These are phyloP conservation scores for Claviceps capensis DNA, from an alignment of 2,329 filamentous ascomycete genomes.

Conservation along the genomic window DNA sequence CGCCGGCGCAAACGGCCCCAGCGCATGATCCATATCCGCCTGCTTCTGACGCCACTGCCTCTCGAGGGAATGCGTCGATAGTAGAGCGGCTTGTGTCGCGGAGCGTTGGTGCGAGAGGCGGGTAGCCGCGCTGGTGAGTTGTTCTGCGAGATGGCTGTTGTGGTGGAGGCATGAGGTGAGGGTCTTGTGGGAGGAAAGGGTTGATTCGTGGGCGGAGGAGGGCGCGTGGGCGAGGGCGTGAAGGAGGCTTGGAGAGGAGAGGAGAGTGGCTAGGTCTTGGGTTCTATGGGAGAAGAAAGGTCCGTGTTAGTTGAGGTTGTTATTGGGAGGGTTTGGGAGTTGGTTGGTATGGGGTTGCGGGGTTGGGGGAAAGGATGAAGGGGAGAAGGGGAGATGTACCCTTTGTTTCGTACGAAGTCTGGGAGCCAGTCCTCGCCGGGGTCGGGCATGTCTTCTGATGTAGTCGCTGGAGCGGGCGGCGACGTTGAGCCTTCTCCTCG, in stretches of 20 bases:
- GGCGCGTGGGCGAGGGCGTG: constrained; percentile 58
- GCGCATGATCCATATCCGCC: constrained; percentile 70
- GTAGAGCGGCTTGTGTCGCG: constrained; percentile 64
- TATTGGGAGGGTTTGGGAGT: not conserved
- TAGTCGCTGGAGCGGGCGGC: constrained; percentile 8
- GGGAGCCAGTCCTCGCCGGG: constrained; percentile 69
- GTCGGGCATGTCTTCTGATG: constrained; percentile 30
- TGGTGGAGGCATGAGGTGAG: constrained; percentile 52
- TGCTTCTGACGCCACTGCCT: constrained; percentile 87
- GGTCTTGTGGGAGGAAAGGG: constrained; percentile 48
- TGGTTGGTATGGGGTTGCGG: too few species aligned
- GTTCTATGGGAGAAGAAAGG: constrained; percentile 38
- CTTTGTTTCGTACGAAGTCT: constrained; percentile 62
- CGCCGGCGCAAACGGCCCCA: constrained; percentile 74
- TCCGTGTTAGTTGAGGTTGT: constrained; percentile 3
- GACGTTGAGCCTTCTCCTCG: constrained; percentile 10
- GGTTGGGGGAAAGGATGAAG: too few species aligned
- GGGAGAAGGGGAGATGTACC: constrained; percentile 38
- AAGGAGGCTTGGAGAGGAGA: constrained; percentile 52
- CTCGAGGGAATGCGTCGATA: constrained; percentile 75
- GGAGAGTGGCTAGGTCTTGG: constrained; percentile 59
- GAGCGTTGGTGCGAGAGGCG: constrained; percentile 48
- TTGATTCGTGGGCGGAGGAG: constrained; percentile 56
- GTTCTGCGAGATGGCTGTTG: constrained; percentile 57
- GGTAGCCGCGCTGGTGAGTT: constrained; percentile 46